phyloP scores from a whole-genome alignment of 2,329 filamentous ascomycete species.

The Teratosphaeria pseudoeucalypti region DNA sequence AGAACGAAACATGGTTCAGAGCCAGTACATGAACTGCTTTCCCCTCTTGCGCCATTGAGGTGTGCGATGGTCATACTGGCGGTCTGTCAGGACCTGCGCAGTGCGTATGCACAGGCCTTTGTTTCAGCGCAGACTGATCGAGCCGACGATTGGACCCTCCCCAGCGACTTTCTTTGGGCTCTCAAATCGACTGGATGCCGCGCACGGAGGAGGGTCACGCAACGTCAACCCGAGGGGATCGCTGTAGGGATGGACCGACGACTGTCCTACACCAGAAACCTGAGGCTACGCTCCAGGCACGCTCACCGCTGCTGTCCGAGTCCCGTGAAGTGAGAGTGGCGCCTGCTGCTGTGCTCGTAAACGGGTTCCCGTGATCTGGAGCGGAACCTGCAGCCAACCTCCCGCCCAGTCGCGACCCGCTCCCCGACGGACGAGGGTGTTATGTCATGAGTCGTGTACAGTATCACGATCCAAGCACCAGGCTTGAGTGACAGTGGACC shows the following conservation, averaged over 20 bases:
- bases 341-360: slow-evolving; percentile 5
- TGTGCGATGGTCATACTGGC: slow-evolving; percentile 10
- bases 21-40: background rate
- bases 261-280: slow-evolving; percentile 7
- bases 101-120: slow-evolving; percentile 15
- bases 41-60: background rate
- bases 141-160: slow-evolving; percentile 16
- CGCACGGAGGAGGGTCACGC: background rate
- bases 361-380: slow-evolving; percentile 5
- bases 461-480: background rate
- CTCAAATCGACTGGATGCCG: slow-evolving; percentile 9
- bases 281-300: slow-evolving; percentile 10
- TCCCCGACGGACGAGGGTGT: slow-evolving; percentile 8
- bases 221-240: background rate
- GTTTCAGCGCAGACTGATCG: slow-evolving; percentile 17
- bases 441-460: slow-evolving; percentile 7
- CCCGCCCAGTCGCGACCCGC: slow-evolving; percentile 6
- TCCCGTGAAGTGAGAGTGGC: slow-evolving; percentile 8
- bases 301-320: slow-evolving; percentile 6
- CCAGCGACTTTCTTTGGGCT: background rate
- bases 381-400: slow-evolving; percentile 9
- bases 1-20: background rate
- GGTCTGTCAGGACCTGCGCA: slow-evolving; percentile 16
- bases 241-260: background rate
- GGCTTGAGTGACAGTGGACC: background rate